Conservation (phyloP, 2,329 filamentous ascomycete genomes). For the Macrophomina phaseolina region DNA sequence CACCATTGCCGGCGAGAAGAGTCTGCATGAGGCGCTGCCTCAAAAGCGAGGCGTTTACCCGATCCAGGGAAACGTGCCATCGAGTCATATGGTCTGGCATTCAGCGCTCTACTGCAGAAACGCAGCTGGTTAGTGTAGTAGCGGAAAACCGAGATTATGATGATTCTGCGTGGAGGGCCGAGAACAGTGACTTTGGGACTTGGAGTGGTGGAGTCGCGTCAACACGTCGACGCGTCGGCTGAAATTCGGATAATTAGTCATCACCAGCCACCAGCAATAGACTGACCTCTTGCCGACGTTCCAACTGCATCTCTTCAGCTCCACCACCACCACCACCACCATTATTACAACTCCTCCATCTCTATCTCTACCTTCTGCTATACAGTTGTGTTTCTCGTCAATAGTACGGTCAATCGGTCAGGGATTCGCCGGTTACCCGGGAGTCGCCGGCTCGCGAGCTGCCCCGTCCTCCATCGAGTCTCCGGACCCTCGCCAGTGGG, state of each 20-base stretch:
- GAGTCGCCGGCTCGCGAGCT: slow-evolving; percentile 12
- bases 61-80: no score
- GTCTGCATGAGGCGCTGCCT: no score
- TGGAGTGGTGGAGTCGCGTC: neutral
- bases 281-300: neutral
- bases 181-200: no score
- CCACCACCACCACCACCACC: neutral
- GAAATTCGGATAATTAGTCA: neutral
- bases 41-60: no score
- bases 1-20: no score
- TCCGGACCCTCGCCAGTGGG: slow-evolving; percentile 8
- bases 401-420: neutral
- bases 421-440: neutral
- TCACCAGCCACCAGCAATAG: neutral
- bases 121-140: no score
- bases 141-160: no score
- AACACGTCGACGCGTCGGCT: neutral
- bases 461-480: neutral
- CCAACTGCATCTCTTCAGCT: neutral
- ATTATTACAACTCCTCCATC: neutral
- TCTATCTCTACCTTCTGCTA: neutral
- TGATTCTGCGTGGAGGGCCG: no score
- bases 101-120: no score
- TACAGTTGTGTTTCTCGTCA: no score
- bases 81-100: no score